Evolutionary conservation across 2,329 filamentous ascomycete species (phyloP), one percentile per base, ranked within the genome.

Genomic region (Calonectria pseudoreteaudii): DNA sequence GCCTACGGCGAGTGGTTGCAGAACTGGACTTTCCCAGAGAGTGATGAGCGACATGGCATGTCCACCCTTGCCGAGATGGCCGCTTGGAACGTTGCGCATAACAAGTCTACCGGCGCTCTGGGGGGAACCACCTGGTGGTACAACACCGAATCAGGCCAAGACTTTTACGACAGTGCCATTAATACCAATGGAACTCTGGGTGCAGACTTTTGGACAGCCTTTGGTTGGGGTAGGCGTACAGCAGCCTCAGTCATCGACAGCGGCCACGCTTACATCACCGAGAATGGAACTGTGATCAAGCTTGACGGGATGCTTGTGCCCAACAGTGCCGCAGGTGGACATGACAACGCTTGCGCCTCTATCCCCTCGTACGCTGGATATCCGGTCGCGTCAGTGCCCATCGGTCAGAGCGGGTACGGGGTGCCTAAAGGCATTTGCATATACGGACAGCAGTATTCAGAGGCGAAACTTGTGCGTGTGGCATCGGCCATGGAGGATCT

Each of bases 101-200:
- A 77, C 38, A 60, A 44, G 2, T 74, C 73, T 9, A 76, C 76
- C 1, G 76, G 76, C 4, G 50, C 74, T 13, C 66, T 77, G 7
- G 75, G 76, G 1, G 75, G 76, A 47, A 47, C 56, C 41, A 76
- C 74, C n/a, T 77, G 76, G 76, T 78, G 76, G 75, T 75, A 52
- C 44, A 72, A 77, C 30, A 72, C 68, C 1, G 30, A 28, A 1
- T 71, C 74, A 2, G 76, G 76, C 1, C 76, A 77, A 58, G 52
- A 67, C 53, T 74, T 74, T 31, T 74, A 74, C 60, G 72, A 74
- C 52, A 58, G 53, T 14, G 68, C 65, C 34, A 56, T 71, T 47
- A 41, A 44, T 4, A 74, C 72, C 14, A 74, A 74, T 23, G 68
- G 72, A 16, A 71, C 64, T 7, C 18, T 68, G 11, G 72, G 68